Percentiles rank a stretch among this genome's conserved stretches.
Evolutionary conservation across 768 basidiomycete species (phyloP).

Genomic region (Arthromyces matolae): DNA sequence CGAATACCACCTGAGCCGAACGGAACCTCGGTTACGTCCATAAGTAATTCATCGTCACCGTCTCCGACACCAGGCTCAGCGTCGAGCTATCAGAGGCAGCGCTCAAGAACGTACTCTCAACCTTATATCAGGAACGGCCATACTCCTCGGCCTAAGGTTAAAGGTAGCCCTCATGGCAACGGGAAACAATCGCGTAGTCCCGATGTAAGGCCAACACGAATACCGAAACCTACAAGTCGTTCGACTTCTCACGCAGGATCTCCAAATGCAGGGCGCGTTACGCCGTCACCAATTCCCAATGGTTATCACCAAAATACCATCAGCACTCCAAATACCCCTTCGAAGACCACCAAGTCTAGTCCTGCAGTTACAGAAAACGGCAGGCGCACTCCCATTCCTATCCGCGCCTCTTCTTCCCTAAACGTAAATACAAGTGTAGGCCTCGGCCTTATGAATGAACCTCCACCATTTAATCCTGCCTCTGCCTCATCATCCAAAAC

Average conservation of each 20-base stretch:
- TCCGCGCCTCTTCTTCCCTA: neutral
- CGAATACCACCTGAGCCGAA: conserved; percentile 22
- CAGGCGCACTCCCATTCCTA: conserved; percentile 2
- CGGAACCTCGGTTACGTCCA: conserved; percentile 25
- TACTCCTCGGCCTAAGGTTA: conserved; percentile 27
- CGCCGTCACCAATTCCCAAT: conserved; percentile 15
- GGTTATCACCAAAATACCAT: conserved; percentile 19
- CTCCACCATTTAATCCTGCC: conserved; percentile 53
- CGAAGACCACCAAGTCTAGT: neutral
- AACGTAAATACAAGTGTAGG: conserved; percentile 14
- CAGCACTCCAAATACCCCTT: conserved; percentile 10
- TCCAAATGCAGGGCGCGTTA: conserved; percentile 14
- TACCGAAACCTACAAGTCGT: conserved; percentile 37
- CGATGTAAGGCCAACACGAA: conserved; percentile 48
- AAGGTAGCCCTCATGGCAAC: conserved; percentile 25
- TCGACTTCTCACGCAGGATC: conserved; percentile 27
- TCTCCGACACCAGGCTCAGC: conserved; percentile 13
- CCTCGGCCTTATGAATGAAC: conserved; percentile 58
- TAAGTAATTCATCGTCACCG: conserved; percentile 27
- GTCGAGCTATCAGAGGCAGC: conserved; percentile 38
- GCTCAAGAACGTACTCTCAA: conserved; percentile 64
- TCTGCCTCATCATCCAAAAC: conserved; percentile 45
- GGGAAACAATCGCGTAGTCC: conserved; percentile 43
- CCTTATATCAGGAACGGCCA: conserved; percentile 46
- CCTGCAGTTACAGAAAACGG: conserved; percentile 5